Conservation (phyloP, 768 basidiomycete genomes). For the Tricholomella constricta region DNA sequence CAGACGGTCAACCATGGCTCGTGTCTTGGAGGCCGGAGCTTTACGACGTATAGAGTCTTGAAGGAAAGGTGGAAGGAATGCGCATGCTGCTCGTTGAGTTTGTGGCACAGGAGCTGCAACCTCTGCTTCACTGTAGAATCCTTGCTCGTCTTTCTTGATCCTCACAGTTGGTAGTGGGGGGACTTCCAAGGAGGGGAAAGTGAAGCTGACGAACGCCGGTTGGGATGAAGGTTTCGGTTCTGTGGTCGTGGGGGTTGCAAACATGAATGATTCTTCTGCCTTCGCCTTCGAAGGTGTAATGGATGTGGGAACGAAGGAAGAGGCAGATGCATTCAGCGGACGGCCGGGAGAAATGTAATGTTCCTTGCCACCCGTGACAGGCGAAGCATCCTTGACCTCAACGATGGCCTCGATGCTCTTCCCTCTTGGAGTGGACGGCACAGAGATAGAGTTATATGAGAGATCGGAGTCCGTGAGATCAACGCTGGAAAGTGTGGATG, state of each 20-base stretch:
- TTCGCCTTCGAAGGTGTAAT: constrained; percentile 21
- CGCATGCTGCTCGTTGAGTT: constrained; percentile 28
- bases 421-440: constrained; percentile 54
- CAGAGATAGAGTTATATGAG: constrained; percentile 46
- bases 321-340: constrained; percentile 46
- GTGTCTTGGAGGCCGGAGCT: constrained; percentile 52
- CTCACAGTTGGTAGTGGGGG: constrained; percentile 40
- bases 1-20: constrained; percentile 59
- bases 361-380: constrained; percentile 22
- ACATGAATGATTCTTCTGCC: constrained; percentile 23
- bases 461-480: constrained; percentile 45
- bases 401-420: constrained; percentile 38
- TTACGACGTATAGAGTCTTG: constrained; percentile 41
- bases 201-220: constrained; percentile 37
- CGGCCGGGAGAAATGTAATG: constrained; percentile 22
- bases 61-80: constrained; percentile 51
- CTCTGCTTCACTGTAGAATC: constrained; percentile 49
- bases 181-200: constrained; percentile 50
- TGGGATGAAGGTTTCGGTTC: constrained; percentile 15
- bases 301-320: constrained; percentile 45
- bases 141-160: constrained; percentile 55
- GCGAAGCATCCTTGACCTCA: constrained; percentile 36
- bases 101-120: constrained; percentile 31
- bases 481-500: constrained; percentile 39
- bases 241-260: constrained; percentile 19